Conservation (phyloP, 371 early-diverging fungal species). For the Mucor piriformis region DNA sequence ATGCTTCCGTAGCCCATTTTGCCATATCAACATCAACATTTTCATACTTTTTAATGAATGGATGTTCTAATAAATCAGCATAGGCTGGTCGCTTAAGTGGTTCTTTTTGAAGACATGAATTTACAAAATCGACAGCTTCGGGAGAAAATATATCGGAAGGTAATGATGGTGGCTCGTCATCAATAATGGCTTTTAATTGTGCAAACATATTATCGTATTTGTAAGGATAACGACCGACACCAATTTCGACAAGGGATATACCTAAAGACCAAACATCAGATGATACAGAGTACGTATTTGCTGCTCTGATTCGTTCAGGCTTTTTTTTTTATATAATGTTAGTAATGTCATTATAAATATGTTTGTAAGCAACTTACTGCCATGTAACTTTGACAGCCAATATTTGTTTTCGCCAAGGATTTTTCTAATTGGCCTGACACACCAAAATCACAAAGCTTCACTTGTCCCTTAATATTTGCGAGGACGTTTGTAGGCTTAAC, state of each 20-base stretch:
- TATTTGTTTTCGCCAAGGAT: slow-evolving; percentile 91
- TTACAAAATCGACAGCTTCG: slow-evolving; percentile 79
- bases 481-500: slow-evolving; percentile 96
- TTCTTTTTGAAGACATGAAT: slow-evolving; percentile 78
- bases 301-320: slow-evolving; percentile 79
- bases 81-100: slow-evolving; percentile 74
- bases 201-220: slow-evolving; percentile 78
- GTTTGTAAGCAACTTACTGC: slow-evolving; percentile 59
- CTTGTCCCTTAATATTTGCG: slow-evolving; percentile 81
- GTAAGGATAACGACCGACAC: slow-evolving; percentile 86
- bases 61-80: slow-evolving; percentile 70
- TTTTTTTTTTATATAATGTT: slow-evolving; percentile 24
- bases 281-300: slow-evolving; percentile 72
- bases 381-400: slow-evolving; percentile 95
- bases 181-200: slow-evolving; percentile 86
- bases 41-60: slow-evolving; percentile 69
- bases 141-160: slow-evolving; percentile 66
- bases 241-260: slow-evolving; percentile 90
- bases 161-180: slow-evolving; percentile 76
- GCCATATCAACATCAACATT: slow-evolving; percentile 78
- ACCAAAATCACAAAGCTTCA: slow-evolving; percentile 94
- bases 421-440: slow-evolving; percentile 87
- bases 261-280: slow-evolving; percentile 94
- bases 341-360: not conserved
- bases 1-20: slow-evolving; percentile 68